Evolutionary conservation across 164 flowering plant species (phyloP), one percentile per base, ranked within the genome.

Genomic region (Piper longum): DNA sequence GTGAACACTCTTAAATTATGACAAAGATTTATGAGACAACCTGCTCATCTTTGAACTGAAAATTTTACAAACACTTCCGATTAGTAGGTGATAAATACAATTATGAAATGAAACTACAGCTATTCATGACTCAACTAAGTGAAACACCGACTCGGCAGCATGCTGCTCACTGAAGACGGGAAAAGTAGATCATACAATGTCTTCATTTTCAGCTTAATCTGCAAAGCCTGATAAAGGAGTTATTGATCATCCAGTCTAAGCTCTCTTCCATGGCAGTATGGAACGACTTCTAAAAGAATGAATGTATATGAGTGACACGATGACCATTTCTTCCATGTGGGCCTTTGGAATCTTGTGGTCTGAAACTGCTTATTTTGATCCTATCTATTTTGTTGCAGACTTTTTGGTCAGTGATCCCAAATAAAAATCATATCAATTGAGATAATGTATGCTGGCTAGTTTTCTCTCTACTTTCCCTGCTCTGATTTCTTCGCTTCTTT

Each of bases 311-410:
- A 7, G 12, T 45, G 52, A 7, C 7, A 45, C 52, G 12, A 9
- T 45, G 7, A 7, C 52, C 4, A 45, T 14, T 45, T 45, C 52
- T 45, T 45, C 96, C 3, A 82, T 89, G 82, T 89, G 92, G 92
- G 85, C 90, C 75, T 75, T 86, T 5, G 92, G 86, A 45, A 45
- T 7, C 12, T 45, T 45, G 52, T 3, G 52, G 7, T 45, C 52
- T 45, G 52, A 3, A 45, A 45, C 4, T 45, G 52, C 12, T 45
- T 45, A 45, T 45, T 45, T 45, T 45, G 52, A 9, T 3, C 12
- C 13, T 7, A 45, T 45, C 52, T 7, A 45, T 45, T n/a, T 45
- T 45, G 12, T 45, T 7, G 52, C 52, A 45, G 52, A 7, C 52
- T 4, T 14, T 45, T 45, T 45, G 52, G 52, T 45, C 52, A 45